Conservation (phyloP, 768 basidiomycete genomes). For the Termitomyces heimii region DNA sequence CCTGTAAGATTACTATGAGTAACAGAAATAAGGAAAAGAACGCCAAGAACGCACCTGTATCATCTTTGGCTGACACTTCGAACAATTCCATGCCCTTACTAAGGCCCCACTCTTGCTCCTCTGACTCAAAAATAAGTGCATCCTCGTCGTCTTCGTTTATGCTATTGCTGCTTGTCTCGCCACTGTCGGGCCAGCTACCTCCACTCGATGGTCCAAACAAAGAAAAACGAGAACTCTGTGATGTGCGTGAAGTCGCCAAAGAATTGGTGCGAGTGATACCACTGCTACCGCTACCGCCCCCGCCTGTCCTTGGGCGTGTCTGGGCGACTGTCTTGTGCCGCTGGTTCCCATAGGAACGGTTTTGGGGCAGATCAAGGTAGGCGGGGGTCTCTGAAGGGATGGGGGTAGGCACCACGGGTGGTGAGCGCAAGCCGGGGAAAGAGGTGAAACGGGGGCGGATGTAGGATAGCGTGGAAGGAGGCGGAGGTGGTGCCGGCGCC, state of each 20-base stretch:
- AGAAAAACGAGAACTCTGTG: slow-evolving; percentile 55
- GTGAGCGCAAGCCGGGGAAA: slow-evolving; percentile 60
- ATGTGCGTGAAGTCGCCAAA: slow-evolving; percentile 34
- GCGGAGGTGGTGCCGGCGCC: slow-evolving; percentile 59
- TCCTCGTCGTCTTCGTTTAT: slow-evolving; percentile 63
- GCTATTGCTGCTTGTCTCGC: slow-evolving; percentile 62
- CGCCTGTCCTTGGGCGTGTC: slow-evolving; percentile 41
- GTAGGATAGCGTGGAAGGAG: slow-evolving; percentile 63
- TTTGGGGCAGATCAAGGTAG: slow-evolving; percentile 56
- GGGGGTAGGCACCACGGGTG: slow-evolving; percentile 38
- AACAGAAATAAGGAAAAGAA: slow-evolving; percentile 9
- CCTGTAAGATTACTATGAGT: slow-evolving; percentile 37
- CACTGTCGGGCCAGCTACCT: slow-evolving; percentile 49
- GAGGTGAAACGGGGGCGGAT: slow-evolving; percentile 77
- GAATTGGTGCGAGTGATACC: slow-evolving; percentile 40
- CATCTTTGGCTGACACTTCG: slow-evolving; percentile 90
- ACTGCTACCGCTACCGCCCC: slow-evolving; percentile 17
- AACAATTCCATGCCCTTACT: slow-evolving; percentile 83
- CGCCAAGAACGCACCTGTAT: slow-evolving; percentile 49
- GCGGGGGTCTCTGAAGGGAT: slow-evolving; percentile 53
- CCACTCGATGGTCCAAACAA: slow-evolving; percentile 45
- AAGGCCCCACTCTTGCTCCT: slow-evolving; percentile 68
- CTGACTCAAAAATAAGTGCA: slow-evolving; percentile 34
- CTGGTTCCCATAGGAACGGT: slow-evolving; percentile 44
- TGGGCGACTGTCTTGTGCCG: slow-evolving; percentile 45